Evolutionary conservation across 305 asterid species (phyloP), one percentile per base, ranked within the genome.

Genomic region (Salvia sclarea): DNA sequence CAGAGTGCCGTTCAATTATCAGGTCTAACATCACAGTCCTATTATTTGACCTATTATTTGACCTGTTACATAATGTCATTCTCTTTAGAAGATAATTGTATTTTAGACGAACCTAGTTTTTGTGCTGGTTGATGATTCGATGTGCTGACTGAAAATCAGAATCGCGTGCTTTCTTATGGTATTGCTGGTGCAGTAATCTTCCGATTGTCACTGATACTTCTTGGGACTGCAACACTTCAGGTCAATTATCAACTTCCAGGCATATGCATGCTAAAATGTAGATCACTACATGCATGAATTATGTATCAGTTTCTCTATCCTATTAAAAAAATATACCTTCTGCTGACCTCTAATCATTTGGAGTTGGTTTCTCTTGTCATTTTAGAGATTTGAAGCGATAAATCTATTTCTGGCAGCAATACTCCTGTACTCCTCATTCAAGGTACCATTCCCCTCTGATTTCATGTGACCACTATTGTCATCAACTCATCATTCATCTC

Each of bases 161-260:
- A 75, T 60, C 92, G 93, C 75, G 99, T 94, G 77, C 94, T 94
- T 61, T 84, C 99, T 37, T 94, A 84, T 84, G 99, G 99, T 59
- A 94, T 91, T 80, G 96, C 91, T 58, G 99, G 99, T 68, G 99
- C 99, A 45, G 61, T 94, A 72, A 49, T 94, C 81, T 91, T 94
- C 80, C 79, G 98, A 14, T 75, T 81, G 70, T 70, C 97, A 12
- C 69, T 94, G 83, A 91, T 94, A 76, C 95, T 94, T 80, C 96
- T 94, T 22, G 98, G 98, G 78, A 80, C 97, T 62, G 97, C 90
- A 69, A 88, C 98, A 21, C 83, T 94, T 80, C 97, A 94, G 98
- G 98, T 94, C 67, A 66, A 71, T 81, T 80, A 37, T 63, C 17
- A 33, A 24, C 11, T 24, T 77, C 28, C 44, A 5, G 47, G 59